These are phyloP conservation scores for Diplocarpon rosae DNA, from an alignment of 2,329 filamentous ascomycete species.

Conservation along the genomic window DNA sequence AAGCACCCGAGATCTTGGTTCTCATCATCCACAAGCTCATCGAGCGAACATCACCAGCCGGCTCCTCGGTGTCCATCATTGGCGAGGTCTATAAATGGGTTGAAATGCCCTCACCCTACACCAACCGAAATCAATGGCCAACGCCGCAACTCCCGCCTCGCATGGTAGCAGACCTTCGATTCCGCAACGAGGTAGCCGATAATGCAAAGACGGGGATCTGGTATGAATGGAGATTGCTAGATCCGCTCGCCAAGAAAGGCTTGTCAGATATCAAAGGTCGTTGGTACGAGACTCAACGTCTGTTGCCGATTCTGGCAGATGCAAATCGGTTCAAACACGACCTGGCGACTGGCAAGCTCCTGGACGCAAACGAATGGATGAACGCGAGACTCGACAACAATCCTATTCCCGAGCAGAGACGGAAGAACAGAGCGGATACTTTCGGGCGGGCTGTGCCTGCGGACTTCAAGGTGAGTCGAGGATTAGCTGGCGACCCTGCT, in stretches of 20 bases:
- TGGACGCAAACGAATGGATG: conserved; percentile 34
- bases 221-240: conserved; percentile 26
- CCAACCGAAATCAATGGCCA: conserved; percentile 28
- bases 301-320: conserved; percentile 32
- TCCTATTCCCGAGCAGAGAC: conserved; percentile 20
- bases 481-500: conserved; percentile 23
- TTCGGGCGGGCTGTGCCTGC: conserved; percentile 27
- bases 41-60: conserved; percentile 19
- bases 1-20: conserved; percentile 32
- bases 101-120: conserved; percentile 28
- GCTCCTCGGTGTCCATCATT: conserved; percentile 31
- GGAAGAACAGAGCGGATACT: conserved; percentile 26
- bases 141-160: conserved; percentile 37
- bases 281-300: conserved; percentile 46
- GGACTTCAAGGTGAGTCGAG: conserved; percentile 26
- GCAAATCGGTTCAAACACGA: conserved; percentile 27
- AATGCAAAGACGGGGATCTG: conserved; percentile 19
- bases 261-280: conserved; percentile 44
- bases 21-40: conserved; percentile 32
- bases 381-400: conserved; percentile 34
- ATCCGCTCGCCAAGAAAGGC: conserved; percentile 22
- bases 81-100: conserved; percentile 43
- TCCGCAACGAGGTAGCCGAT: conserved; percentile 39
- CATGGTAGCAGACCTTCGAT: conserved; percentile 27
- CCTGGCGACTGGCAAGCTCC: conserved; percentile 27